phyloP scores from a whole-genome alignment of 805 yeast genomes.

The Torulaspora maleeae region DNA sequence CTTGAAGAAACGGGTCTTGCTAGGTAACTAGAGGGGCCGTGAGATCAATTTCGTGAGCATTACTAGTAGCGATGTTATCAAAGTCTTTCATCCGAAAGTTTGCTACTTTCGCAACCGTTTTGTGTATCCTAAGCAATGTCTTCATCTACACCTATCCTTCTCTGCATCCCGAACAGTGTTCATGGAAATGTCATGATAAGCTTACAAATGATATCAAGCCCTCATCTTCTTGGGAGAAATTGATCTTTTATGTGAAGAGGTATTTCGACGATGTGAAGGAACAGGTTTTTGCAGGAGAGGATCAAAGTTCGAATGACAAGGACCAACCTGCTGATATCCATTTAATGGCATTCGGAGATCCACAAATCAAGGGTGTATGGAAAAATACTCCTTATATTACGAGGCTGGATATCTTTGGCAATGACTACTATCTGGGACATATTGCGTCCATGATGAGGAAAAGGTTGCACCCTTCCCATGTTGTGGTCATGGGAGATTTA shows the following conservation, averaged over 20 bases:
- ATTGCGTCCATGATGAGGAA: conserved; percentile 61
- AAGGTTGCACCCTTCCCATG: conserved; percentile 68
- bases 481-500: conserved; percentile 88
- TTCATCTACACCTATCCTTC: conserved; percentile 79
- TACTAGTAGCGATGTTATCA: conserved; percentile 1
- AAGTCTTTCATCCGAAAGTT: conserved; percentile 21
- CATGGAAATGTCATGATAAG: conserved; percentile 45
- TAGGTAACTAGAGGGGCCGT: no score
- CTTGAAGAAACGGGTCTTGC: no score
- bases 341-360: conserved; percentile 87
- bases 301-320: conserved; percentile 7
- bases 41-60: neutral
- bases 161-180: conserved; percentile 47
- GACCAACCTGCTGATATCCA: conserved; percentile 45
- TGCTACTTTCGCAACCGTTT: conserved; percentile 22
- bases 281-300: conserved; percentile 9
- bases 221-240: conserved; percentile 15
- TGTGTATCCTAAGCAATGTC: conserved; percentile 48
- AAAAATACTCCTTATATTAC: conserved; percentile 64
- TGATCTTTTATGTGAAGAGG: conserved; percentile 26
- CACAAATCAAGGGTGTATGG: conserved; percentile 92
- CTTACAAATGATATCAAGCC: conserved; percentile 5
- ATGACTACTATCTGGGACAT: conserved; percentile 85
- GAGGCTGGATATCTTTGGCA: conserved; percentile 79
- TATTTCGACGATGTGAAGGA: conserved; percentile 33